Conservation (phyloP, 2,329 filamentous ascomycete genomes). For the Stachybotrys chartarum region DNA sequence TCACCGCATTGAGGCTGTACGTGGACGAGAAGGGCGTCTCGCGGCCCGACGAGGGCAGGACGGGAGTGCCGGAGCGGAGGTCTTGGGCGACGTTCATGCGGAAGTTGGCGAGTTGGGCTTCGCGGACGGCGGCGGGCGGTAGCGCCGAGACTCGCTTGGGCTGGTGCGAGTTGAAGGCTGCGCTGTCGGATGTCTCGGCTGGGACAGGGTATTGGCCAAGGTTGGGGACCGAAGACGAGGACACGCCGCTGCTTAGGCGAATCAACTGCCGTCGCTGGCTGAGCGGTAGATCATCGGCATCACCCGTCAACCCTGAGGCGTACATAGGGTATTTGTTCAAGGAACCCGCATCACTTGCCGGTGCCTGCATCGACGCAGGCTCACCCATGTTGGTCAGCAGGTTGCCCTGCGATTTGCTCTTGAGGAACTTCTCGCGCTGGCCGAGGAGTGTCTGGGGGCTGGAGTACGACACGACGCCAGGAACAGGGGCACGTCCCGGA, state of each 20-base stretch:
- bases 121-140: conserved; percentile 37
- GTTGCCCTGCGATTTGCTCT: conserved; percentile 41
- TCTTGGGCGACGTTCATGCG: conserved; percentile 59
- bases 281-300: conserved; percentile 64
- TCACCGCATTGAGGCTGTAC: conserved; percentile 19
- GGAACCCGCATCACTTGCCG: conserved; percentile 34
- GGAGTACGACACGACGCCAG: conserved; percentile 42
- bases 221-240: conserved; percentile 18
- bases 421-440: conserved; percentile 46
- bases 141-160: conserved; percentile 39
- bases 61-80: conserved; percentile 36
- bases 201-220: conserved; percentile 12
- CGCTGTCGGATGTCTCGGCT: conserved; percentile 22
- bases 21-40: conserved; percentile 30
- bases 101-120: conserved; percentile 59
- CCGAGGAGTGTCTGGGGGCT: conserved; percentile 49
- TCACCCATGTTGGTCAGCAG: conserved; percentile 20
- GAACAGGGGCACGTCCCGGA: conserved; percentile 22
- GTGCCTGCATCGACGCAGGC: conserved; percentile 13
- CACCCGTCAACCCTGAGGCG: conserved; percentile 23
- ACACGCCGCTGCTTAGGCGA: conserved; percentile 40
- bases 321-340: conserved; percentile 28
- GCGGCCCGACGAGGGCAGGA: conserved; percentile 22
- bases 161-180: conserved; percentile 47
- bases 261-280: conserved; percentile 59